Evolutionary conservation across 2,329 filamentous ascomycete species (phyloP).

Genomic region (Diatrype stigma): DNA sequence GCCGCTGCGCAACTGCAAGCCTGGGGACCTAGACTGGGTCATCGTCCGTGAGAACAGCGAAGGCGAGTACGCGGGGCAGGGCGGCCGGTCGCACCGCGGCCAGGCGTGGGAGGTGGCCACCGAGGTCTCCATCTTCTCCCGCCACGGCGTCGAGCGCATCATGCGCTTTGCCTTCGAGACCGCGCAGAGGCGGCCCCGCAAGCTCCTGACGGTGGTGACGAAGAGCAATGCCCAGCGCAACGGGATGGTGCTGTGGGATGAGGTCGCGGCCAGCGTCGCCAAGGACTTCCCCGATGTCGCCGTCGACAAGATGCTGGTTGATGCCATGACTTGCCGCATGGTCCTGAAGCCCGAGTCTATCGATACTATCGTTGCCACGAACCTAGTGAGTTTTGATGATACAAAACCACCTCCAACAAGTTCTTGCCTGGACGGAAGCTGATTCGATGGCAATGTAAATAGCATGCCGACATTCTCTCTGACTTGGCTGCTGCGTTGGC

Average conservation of each 20-base stretch:
- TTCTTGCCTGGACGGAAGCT: no score
- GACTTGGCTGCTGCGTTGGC: conserved; percentile 67
- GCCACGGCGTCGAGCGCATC: conserved; percentile 53
- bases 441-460: no score
- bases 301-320: conserved; percentile 63
- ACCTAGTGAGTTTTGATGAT: conserved; percentile 39
- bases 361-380: conserved; percentile 62
- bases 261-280: conserved; percentile 51
- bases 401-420: no score
- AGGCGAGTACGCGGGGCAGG: conserved; percentile 63
- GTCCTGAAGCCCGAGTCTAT: conserved; percentile 54
- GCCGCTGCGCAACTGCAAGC: conserved; percentile 46
- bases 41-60: conserved; percentile 65
- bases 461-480: conserved; percentile 60
- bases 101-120: conserved; percentile 58
- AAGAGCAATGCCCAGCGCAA: conserved; percentile 64
- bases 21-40: conserved; percentile 59
- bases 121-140: conserved; percentile 61
- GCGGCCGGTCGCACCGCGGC: conserved; percentile 56
- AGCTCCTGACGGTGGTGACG: conserved; percentile 58
- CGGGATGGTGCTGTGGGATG: conserved; percentile 66
- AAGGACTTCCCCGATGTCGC: conserved; percentile 57
- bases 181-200: conserved; percentile 51
- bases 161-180: conserved; percentile 62
- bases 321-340: conserved; percentile 64